phyloP scores from a whole-genome alignment of 2,329 filamentous ascomycete species.

The Colletotrichum aenigma region DNA sequence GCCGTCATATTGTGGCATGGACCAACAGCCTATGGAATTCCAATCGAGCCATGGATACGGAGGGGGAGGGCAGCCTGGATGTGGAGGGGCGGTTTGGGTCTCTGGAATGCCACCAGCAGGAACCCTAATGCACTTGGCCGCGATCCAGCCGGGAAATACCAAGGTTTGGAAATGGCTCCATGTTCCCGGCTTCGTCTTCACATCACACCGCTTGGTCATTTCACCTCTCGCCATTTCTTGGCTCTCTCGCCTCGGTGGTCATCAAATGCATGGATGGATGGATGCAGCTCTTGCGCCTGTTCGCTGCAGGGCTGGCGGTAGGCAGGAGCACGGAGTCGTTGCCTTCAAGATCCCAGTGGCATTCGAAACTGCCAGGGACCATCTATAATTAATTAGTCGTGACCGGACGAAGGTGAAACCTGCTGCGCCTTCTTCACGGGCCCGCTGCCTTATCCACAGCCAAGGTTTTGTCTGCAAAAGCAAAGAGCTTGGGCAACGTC shows the following conservation, averaged over 20 bases:
- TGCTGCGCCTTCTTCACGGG: slow-evolving; percentile 23
- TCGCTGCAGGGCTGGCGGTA: neutral
- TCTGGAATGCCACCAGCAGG: slow-evolving; percentile 5
- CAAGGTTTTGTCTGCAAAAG: neutral
- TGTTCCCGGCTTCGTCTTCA: neutral
- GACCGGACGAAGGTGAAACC: slow-evolving; percentile 32
- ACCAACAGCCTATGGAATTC: neutral
- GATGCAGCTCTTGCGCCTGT: neutral
- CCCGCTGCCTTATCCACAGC: neutral
- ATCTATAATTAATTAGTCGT: slow-evolving; percentile 3
- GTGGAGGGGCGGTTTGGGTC: neutral
- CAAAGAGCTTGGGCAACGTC: neutral
- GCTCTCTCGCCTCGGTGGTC: neutral
- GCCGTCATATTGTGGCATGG: slow-evolving; percentile 11
- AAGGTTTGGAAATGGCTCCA: neutral
- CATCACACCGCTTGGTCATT: slow-evolving; percentile 1
- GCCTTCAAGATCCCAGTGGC: neutral
- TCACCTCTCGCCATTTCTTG: neutral
- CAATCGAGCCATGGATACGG: neutral
- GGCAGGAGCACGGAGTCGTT: neutral
- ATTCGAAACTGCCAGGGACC: slow-evolving; percentile 11
- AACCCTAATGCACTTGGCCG: slow-evolving; percentile 8
- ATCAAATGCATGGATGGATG: neutral
- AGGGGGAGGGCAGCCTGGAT: neutral
- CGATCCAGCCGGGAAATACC: neutral